Evolutionary conservation across 2,329 filamentous ascomycete genomes (phyloP).

Genomic region (Diaporthe helianthi): DNA sequence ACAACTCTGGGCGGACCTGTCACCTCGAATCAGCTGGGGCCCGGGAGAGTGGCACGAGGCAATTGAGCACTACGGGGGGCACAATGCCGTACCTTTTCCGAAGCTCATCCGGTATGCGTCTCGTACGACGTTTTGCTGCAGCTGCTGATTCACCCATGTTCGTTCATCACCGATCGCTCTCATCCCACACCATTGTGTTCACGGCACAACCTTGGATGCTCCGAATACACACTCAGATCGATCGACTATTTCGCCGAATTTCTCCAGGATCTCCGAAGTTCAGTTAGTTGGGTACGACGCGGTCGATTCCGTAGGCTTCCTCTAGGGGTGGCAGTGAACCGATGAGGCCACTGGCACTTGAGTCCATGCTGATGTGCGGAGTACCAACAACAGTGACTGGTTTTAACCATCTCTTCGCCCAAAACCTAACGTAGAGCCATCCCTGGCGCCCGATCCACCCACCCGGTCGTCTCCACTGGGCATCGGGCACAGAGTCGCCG

Average conservation of each 20-base stretch:
- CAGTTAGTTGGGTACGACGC: constrained; percentile 12
- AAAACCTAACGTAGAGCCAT: not conserved
- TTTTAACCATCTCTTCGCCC: constrained; percentile 15
- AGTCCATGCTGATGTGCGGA: constrained; percentile 10
- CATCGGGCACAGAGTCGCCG: not conserved
- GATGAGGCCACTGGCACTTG: constrained; percentile 6
- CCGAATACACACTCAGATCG: constrained; percentile 2
- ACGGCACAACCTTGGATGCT: too few relatives aligned
- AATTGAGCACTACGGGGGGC: constrained; percentile 14
- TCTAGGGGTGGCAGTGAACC: constrained; percentile 9
- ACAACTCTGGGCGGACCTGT: constrained; percentile 45
- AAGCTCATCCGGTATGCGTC: constrained; percentile 46
- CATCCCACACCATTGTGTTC: constrained; percentile 5
- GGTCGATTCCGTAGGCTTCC: not conserved
- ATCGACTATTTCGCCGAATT: not conserved
- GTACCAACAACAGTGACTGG: constrained; percentile 17
- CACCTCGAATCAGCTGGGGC: constrained; percentile 20
- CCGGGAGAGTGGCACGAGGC: not conserved
- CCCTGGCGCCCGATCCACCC: not conserved
- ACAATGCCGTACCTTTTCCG: constrained; percentile 38
- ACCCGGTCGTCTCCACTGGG: not conserved
- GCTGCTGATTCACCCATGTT: constrained; percentile 25
- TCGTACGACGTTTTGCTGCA: constrained; percentile 39
- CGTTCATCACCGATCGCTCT: not conserved
- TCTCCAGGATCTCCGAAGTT: not conserved